Evolutionary conservation across 139 green algal species (phyloP).

Genomic region (Chlorella sp.): DNA sequence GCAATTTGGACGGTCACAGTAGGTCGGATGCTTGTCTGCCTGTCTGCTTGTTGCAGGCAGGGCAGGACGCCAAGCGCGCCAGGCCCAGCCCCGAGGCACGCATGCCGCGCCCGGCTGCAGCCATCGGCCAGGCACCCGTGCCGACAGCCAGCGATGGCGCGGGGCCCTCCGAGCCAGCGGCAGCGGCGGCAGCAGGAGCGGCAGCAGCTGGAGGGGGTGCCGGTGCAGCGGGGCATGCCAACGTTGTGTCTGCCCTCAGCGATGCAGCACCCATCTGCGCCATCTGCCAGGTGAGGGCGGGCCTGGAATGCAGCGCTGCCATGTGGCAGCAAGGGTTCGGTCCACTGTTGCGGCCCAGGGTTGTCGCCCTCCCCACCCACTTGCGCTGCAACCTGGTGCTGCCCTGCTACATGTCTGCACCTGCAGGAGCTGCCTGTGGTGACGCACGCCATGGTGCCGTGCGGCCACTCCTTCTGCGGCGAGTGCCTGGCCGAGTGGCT

Average conservation of each 20-base stretch:
- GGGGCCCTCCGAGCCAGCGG: neutral
- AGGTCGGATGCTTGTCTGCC: neutral
- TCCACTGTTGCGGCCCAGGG: no score
- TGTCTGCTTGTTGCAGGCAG: neutral
- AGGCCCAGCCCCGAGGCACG: conserved; percentile 19
- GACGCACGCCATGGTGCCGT: conserved; percentile 45
- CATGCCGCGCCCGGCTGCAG: neutral
- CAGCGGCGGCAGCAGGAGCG: neutral
- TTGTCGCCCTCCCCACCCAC: no score
- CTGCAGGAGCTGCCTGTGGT: conserved; percentile 43
- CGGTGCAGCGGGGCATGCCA: neutral
- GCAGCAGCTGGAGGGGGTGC: neutral
- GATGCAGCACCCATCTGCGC: conserved; percentile 20
- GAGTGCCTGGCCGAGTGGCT: conserved; percentile 44
- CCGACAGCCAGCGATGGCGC: no score
- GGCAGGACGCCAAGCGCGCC: conserved; percentile 22
- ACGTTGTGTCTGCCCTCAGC: neutral
- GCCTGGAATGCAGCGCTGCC: no score
- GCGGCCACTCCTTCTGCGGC: conserved; percentile 52
- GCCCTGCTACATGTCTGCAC: neutral
- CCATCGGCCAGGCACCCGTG: no score
- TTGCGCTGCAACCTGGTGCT: neutral
- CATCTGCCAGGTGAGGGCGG: conserved; percentile 32
- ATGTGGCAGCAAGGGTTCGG: no score
- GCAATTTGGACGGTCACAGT: neutral